Evolutionary conservation across 306 rosid species (phyloP).

Genomic region (Trifolium fragiferum): DNA sequence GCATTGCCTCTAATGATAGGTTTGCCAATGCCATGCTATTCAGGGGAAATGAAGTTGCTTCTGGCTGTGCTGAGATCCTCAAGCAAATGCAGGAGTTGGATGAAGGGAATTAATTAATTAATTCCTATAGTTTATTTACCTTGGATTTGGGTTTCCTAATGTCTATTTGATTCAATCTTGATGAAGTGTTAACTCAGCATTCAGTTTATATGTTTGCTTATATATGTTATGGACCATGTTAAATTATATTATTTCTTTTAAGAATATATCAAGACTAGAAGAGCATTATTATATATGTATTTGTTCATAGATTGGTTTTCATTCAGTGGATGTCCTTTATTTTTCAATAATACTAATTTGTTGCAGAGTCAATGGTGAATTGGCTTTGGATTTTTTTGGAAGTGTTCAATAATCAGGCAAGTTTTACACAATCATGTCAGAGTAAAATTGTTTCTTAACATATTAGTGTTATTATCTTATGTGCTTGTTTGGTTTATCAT

Average conservation of each 20-base stretch:
- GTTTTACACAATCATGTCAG: not conserved
- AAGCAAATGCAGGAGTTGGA: slow-evolving; percentile 69
- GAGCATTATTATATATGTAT: not conserved
- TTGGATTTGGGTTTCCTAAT: slow-evolving; percentile 30
- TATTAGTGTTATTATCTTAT: not conserved
- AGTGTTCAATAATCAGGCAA: not conserved
- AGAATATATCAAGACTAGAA: slow-evolving; percentile 15
- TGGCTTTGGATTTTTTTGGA: not conserved
- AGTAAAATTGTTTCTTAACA: not conserved
- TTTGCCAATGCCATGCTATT: slow-evolving; percentile 77
- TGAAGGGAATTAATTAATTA: slow-evolving; percentile 48
- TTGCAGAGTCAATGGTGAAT: not conserved
- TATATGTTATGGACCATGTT: slow-evolving; percentile 40
- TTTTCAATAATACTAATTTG: not conserved
- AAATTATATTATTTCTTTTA: slow-evolving; percentile 36
- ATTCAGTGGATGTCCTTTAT: not conserved
- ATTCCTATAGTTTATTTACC: slow-evolving; percentile 18
- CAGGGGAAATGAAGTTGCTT: slow-evolving; percentile 47
- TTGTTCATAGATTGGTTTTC: not conserved
- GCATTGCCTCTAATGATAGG: slow-evolving; percentile 66
- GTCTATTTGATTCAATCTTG: slow-evolving; percentile 43
- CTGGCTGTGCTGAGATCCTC: slow-evolving; percentile 70
- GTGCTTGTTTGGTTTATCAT: not conserved
- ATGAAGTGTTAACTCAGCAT: slow-evolving; percentile 53
- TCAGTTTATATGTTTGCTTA: slow-evolving; percentile 42